phyloP scores from a whole-genome alignment of 768 basidiomycete genomes.

The Termitomyces heimii region DNA sequence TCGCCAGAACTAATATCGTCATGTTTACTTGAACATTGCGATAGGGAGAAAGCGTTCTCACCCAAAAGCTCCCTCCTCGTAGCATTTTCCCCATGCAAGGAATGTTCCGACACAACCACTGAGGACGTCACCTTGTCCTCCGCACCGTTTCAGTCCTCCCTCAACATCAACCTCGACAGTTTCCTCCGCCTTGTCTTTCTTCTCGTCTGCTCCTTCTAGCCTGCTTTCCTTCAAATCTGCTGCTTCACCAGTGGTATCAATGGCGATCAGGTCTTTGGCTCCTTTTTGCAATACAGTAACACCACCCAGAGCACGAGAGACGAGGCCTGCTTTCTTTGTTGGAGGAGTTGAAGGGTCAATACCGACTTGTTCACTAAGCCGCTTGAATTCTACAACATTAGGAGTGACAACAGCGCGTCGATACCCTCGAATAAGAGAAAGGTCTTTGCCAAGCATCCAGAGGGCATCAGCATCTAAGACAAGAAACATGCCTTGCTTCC shows the following conservation, averaged over 20 bases:
- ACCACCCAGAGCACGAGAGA: conserved; percentile 77
- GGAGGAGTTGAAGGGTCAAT: conserved; percentile 47
- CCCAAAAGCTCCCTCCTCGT: conserved; percentile 82
- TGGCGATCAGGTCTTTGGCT: conserved; percentile 72
- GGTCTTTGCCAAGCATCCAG: conserved; percentile 73
- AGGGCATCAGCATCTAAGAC: conserved; percentile 95
- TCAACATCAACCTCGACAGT: conserved; percentile 58
- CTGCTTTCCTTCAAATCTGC: conserved; percentile 40
- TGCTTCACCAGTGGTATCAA: conserved; percentile 56
- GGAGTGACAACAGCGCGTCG: conserved; percentile 87
- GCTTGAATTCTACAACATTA: conserved; percentile 89
- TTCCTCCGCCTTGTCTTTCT: conserved; percentile 50
- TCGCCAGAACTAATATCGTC: neutral
- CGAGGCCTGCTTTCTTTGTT: conserved; percentile 54
- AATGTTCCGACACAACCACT: conserved; percentile 85
- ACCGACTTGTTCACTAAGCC: conserved; percentile 71
- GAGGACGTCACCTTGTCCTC: conserved; percentile 94
- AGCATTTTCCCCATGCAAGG: conserved; percentile 94
- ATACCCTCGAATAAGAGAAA: conserved; percentile 75
- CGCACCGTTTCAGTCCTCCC: conserved; percentile 89
- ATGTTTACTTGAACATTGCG: neutral
- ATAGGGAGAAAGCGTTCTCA: conserved; percentile 24
- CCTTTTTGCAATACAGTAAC: conserved; percentile 93
- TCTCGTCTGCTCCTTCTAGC: conserved; percentile 34
- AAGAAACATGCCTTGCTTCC: conserved; percentile 72